Base-by-base conservation (phyloP, 352 stramenopile genomes). In the Globisporangium viniferum region DNA sequence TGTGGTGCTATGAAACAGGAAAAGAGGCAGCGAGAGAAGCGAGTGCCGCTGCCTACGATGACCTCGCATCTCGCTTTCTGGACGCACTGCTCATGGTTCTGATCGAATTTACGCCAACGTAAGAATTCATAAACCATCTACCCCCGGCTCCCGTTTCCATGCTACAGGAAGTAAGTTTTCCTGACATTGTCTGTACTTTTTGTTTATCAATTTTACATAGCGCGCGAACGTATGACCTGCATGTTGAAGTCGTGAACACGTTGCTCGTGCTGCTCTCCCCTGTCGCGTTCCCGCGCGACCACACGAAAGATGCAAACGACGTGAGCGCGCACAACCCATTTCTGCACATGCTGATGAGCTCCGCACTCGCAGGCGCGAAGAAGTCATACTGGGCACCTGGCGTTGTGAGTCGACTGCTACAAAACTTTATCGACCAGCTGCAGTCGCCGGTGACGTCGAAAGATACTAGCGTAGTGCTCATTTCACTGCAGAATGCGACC, bases 231-330 rank as follows among this genome's bases (percentile, higher is more conserved):
- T 87, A 92, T 62, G 85, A 91, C 29, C 53, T 95, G 36, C 83
- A 92, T 51, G 73, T 92, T n/a, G 87, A 93, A 77, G 74, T 89
- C 3, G 66, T 95, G 18, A 95, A 84, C 61, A 88, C 75, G 33
- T 60, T 95, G 29, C 74, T 95, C 15, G 82, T 91, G 46, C 75
- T 95, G 20, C 71, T 93, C 4, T 81, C 86, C 1, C 80, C 86
- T 1, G 80, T 90, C 22, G 81, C 76, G 9, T 94, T 88, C 62
- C 80, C 82, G 3, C 81, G 78, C 9, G 77, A 89, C 54, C 78
- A 89, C 61, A 78, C 73, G 22, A 82, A 82, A 35, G 69, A 77
- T 55, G 71, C 72, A 1, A 62, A 69, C 10, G 82, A 90, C 48
- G 53, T 85, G 60, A 74, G 71, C 18, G 62, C 68, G 14, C 73